These are phyloP conservation scores for Tolypocladium ovalisporum DNA, from an alignment of 2,329 filamentous ascomycete genomes.

Conservation along the genomic window DNA sequence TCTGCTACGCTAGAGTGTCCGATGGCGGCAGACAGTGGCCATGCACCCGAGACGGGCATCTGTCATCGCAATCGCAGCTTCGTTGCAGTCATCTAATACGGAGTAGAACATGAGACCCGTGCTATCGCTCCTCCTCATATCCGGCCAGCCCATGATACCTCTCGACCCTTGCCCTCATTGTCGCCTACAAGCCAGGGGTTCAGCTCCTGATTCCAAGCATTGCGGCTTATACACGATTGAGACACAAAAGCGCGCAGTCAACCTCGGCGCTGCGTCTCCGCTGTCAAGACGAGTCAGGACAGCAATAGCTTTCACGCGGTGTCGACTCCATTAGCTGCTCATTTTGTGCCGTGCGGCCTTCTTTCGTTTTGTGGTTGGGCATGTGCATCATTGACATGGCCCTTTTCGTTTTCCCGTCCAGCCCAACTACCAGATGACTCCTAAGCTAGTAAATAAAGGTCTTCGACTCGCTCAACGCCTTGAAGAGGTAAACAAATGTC, in stretches of 20 bases:
- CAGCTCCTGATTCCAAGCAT: not conserved
- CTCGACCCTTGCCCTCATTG: not conserved
- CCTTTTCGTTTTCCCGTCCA: not conserved
- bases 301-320: not conserved
- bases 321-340: not conserved
- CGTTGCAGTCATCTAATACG: not conserved
- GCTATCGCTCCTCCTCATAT: not conserved
- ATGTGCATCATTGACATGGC: not conserved
- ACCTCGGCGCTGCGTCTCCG: not conserved
- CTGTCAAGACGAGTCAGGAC: not conserved
- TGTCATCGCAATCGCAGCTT: no score
- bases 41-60: not conserved
- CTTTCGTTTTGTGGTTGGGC: not conserved
- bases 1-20: not conserved
- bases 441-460: not conserved
- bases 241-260: not conserved
- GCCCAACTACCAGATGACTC: not conserved
- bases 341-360: not conserved
- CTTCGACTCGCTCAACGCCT: slow-evolving; percentile 3
- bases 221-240: not conserved
- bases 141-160: not conserved
- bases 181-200: not conserved
- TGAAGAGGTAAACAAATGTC: not conserved
- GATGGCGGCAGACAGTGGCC: not conserved
- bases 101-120: not conserved